These are phyloP conservation scores for Colletotrichum magnum DNA, from an alignment of 2,329 filamentous ascomycete genomes.

Conservation along the genomic window DNA sequence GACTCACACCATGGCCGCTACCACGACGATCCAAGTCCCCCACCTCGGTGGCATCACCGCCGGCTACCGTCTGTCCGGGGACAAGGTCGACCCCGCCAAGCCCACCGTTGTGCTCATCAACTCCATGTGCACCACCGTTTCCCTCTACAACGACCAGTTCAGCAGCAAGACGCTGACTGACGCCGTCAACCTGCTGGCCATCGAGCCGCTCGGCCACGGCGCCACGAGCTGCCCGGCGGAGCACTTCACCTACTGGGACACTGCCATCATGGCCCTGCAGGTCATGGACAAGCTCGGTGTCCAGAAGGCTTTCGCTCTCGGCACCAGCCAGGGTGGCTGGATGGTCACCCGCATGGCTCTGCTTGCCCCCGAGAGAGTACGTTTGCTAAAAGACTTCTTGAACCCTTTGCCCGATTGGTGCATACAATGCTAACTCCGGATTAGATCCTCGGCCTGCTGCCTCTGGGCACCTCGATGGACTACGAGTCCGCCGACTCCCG, in stretches of 20 bases:
- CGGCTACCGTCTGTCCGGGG: slow-evolving; percentile 59
- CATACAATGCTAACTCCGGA: too few relatives aligned
- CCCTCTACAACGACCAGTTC: slow-evolving; percentile 62
- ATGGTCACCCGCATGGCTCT: slow-evolving; percentile 65
- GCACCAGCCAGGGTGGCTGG: slow-evolving; percentile 68
- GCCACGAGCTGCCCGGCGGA: slow-evolving; percentile 58
- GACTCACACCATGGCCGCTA: slow-evolving; percentile 51
- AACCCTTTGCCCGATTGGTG: too few relatives aligned
- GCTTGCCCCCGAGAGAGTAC: slow-evolving; percentile 62
- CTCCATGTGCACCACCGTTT: slow-evolving; percentile 64
- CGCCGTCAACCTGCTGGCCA: slow-evolving; percentile 63
- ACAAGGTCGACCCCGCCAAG: slow-evolving; percentile 62
- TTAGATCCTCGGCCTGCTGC: slow-evolving; percentile 63
- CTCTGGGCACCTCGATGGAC: slow-evolving; percentile 67
- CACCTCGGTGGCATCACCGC: slow-evolving; percentile 63
- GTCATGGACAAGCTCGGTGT: slow-evolving; percentile 66
- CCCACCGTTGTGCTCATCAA: slow-evolving; percentile 67
- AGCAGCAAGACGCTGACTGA: slow-evolving; percentile 54
- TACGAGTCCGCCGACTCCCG: slow-evolving; percentile 63
- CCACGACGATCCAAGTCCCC: slow-evolving; percentile 59
- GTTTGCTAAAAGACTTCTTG: slow-evolving; percentile 22
- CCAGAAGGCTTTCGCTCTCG: slow-evolving; percentile 63
- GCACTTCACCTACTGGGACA: slow-evolving; percentile 70
- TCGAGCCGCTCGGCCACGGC: slow-evolving; percentile 68
- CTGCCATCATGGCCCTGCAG: slow-evolving; percentile 68